Base-by-base conservation (phyloP, 129 eudicot genomes). In the Cynara cardunculus region DNA sequence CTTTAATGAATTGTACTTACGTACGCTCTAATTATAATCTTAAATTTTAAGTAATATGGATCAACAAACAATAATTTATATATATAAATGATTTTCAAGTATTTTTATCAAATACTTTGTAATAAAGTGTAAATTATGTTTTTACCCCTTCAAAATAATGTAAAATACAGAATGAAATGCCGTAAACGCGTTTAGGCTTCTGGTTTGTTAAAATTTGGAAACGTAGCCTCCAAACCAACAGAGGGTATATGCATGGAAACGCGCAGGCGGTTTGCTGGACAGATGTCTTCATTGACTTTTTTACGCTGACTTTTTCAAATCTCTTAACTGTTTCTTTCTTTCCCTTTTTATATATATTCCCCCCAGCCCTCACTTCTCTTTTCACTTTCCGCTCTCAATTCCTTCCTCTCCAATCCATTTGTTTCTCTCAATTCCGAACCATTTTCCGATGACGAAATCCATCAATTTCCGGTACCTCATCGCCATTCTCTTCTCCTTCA, bases 151-250 rank as follows among this genome's bases (percentile, higher is more conserved):
- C 31, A 28, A 28, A 28, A 1, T 28, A 28, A 28, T 3, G 6
- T 46, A 6, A 46, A 46, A 46, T 13, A 46, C 61, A 46, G 78
- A 73, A 73, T 62, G 28, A 19, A 25, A 27, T 25, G 11, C 10
- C 76, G 49, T 69, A 71, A 28, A 80, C 77, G 64, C 72, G 83
- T 34, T 71, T 71, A 22, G 30, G 53, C 9, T 69, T 49, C 6
- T 1, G 18, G 49, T 39, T 30, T 19, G 69, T 32, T 62, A 34
- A 22, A 24, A 19, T 35, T 56, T 25, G 31, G n/a, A 82, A 82
- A 61, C 85, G 85, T 76, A 34, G 25, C 72, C 81, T 39, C 85
- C 85, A 82, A 82, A 82, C 85, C 69, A 82, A 66, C 39, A n/a
- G 39, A 34, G 9, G 39, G 61, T 16, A 31, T 26, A 12, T 73